Base-by-base conservation (phyloP, 495 filamentous ascomycete species). In the Lophiostoma macrostomum region DNA sequence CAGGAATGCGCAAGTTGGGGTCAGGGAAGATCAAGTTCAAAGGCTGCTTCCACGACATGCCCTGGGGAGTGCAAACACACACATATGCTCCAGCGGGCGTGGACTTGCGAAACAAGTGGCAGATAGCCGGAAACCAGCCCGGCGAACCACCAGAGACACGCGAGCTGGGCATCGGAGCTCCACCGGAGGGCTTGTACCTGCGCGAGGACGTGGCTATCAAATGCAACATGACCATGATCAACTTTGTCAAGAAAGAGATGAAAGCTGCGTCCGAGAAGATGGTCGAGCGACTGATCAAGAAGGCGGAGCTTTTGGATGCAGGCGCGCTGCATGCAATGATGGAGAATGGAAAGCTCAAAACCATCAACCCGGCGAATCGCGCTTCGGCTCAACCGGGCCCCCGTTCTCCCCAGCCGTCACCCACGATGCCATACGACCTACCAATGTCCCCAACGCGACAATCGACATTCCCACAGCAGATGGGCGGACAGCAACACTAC, bases 21-120 rank as follows among this genome's bases (percentile, higher is more conserved):
- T 62, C 58, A 2, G 58, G 62, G 30, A 64, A 63, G 52, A 69
- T 69, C 42, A 55, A 52, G 37, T 70, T 70, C 63, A 67, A 67
- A 40, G 68, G 68, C 31, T 53, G 52, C 16, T 70, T 70, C 37
- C 68, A 70, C 49, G 60, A 67, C 40, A 66, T 67, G 60, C 64
- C 66, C 10, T 69, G 66, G 62, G 68, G 68, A 8, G 50, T 70
- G 41, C 68, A 70, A 43, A 63, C 62, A 11, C 68, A 70, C 56
- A 61, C 65, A 12, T 69, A 65, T 56, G 66, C 66, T 30, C 68
- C 68, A n/a, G 54, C 66, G 35, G 47, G 50, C 13, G 56, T 64
- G 5, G 68, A 70, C 37, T 35, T 70, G 44, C 51, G 68, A 14
- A 65, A 67, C 50, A 70, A 68, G 50, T 69, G 63, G 56, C 53